Evolutionary conservation across 768 basidiomycete genomes (phyloP).

Genomic region (Phaeolepiota aurea): DNA sequence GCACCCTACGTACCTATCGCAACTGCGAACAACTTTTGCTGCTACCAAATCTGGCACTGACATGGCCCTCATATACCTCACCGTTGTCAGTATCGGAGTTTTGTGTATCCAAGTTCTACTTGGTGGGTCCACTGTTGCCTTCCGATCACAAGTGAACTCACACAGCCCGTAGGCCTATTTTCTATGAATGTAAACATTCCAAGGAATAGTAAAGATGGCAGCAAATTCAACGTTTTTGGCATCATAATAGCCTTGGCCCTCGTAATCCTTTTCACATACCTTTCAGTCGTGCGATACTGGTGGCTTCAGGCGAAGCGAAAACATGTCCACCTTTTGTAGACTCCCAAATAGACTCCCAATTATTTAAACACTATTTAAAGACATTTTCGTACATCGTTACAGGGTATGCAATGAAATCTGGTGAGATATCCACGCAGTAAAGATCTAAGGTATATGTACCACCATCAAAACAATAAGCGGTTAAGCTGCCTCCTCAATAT

Average conservation of each 20-base stretch:
- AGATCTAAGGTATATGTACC: no score
- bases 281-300: constrained; percentile 52
- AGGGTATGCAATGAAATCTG: not conserved
- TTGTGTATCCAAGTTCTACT: constrained; percentile 54
- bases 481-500: constrained; percentile 17
- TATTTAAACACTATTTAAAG: not conserved
- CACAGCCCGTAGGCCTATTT: constrained; percentile 41
- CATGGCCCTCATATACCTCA: constrained; percentile 57
- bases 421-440: no score
- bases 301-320: constrained; percentile 46
- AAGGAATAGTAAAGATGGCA: constrained; percentile 29
- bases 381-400: not conserved
- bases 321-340: constrained; percentile 14
- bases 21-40: constrained; percentile 57
- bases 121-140: constrained; percentile 29
- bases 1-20: constrained; percentile 78
- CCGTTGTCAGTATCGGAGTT: constrained; percentile 58
- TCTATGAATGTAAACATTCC: constrained; percentile 66
- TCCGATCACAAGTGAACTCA: not conserved
- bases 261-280: constrained; percentile 34
- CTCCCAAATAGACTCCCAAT: constrained; percentile 1
- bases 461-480: no score
- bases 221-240: constrained; percentile 44
- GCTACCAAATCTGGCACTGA: constrained; percentile 56
- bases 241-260: constrained; percentile 39